A percentile compares a stretch with the other conserved stretches of the same genome.
These are phyloP conservation scores for Kockiozyma suomiensis DNA, from an alignment of 805 yeast species.

Conservation along the genomic window DNA sequence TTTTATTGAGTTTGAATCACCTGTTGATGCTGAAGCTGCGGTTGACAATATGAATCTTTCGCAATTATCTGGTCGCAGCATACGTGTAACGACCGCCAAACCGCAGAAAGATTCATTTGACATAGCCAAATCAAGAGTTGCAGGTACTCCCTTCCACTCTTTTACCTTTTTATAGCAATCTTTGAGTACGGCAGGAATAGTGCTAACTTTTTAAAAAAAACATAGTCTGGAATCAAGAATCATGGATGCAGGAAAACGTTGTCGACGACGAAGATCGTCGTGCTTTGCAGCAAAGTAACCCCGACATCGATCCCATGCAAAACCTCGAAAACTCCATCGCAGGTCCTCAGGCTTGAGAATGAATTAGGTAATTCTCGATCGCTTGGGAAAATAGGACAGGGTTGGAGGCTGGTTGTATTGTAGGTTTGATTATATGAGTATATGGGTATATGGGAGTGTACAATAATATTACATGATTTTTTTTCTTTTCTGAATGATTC, in stretches of 20 bases:
- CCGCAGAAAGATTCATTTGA: conserved; percentile 27
- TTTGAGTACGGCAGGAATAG: no score
- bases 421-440: background rate
- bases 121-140: conserved; percentile 21
- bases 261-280: conserved; percentile 24
- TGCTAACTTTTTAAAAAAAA: no score
- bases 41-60: conserved; percentile 42
- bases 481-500: background rate
- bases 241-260: conserved; percentile 27
- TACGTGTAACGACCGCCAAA: conserved; percentile 36
- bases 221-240: conserved; percentile 32
- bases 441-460: background rate
- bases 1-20: conserved; percentile 38
- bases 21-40: conserved; percentile 42
- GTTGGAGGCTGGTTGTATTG: background rate
- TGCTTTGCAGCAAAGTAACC: conserved; percentile 1
- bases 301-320: conserved; percentile 21
- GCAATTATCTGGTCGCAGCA: conserved; percentile 36
- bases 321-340: conserved; percentile 16
- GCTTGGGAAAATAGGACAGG: background rate
- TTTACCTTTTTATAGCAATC: no score
- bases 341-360: conserved; percentile 19
- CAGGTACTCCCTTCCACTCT: conserved; percentile 13
- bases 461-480: background rate
- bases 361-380: no score